Percentiles rank a stretch among this genome's conserved stretches.
phyloP scores from a whole-genome alignment of 2,329 filamentous ascomycete species.

The Xylariaceae sp. region DNA sequence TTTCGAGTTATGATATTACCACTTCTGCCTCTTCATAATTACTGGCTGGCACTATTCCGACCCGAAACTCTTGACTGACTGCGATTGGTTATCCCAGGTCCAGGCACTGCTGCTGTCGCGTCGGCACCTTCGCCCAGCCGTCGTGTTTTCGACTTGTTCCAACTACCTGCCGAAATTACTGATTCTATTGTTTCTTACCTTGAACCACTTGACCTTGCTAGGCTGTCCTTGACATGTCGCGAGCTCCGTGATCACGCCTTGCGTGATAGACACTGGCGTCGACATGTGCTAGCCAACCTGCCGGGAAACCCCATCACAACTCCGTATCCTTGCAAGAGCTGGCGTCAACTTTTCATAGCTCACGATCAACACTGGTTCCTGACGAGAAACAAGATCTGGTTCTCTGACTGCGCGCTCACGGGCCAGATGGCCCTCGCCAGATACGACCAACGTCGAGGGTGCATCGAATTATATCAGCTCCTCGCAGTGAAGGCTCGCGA shows the following conservation, averaged over 20 bases:
- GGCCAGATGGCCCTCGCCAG: constrained; percentile 72
- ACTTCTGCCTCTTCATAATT: neutral
- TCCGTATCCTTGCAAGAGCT: constrained; percentile 57
- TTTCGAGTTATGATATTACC: neutral
- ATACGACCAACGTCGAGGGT: constrained; percentile 66
- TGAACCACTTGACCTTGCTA: constrained; percentile 56
- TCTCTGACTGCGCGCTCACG: constrained; percentile 65
- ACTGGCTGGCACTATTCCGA: neutral
- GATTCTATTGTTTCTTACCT: constrained; percentile 66
- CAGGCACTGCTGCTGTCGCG: neutral
- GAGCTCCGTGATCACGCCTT: constrained; percentile 53
- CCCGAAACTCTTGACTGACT: constrained; percentile 1
- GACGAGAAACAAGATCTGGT: constrained; percentile 76
- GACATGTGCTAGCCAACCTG: constrained; percentile 62
- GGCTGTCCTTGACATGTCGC: constrained; percentile 56
- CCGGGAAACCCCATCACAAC: constrained; percentile 49
- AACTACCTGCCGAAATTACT: constrained; percentile 70
- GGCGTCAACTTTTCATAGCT: constrained; percentile 64
- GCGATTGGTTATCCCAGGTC: neutral
- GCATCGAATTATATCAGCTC: constrained; percentile 76
- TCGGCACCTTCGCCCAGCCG: constrained; percentile 7
- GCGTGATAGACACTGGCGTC: constrained; percentile 67
- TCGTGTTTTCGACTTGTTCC: constrained; percentile 36
- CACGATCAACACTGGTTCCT: constrained; percentile 85
- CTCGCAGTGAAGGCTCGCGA: constrained; percentile 57